These are phyloP conservation scores for Triangularia verruculosa DNA, from an alignment of 2,329 filamentous ascomycete genomes.

Conservation along the genomic window DNA sequence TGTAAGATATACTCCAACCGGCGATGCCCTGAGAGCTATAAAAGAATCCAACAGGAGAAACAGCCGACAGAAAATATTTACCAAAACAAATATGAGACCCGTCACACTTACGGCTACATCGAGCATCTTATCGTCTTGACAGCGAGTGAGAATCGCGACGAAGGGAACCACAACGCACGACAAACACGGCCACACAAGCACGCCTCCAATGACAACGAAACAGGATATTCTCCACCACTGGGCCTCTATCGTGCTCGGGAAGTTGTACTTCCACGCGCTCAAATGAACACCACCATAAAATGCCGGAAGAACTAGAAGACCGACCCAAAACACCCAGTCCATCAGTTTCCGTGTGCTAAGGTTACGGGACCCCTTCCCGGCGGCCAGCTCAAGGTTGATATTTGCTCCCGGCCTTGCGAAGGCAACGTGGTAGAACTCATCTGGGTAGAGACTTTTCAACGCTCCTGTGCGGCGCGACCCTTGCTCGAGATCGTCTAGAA, in stretches of 20 bases:
- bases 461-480: neutral
- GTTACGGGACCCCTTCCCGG: neutral
- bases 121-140: no score
- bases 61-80: neutral
- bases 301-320: neutral
- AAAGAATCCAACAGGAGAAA: neutral
- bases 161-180: no score
- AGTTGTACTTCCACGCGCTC: neutral
- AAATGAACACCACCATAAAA: neutral
- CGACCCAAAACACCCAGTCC: neutral
- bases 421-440: neutral
- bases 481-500: neutral
- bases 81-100: no score
- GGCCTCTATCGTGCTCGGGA: neutral
- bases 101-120: no score
- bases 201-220: neutral
- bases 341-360: neutral
- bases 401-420: neutral
- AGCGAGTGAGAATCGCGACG: no score
- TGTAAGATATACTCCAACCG: neutral
- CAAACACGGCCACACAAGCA: no score
- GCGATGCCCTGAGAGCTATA: neutral
- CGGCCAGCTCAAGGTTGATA: neutral
- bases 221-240: neutral
- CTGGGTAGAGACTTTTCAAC: neutral